Base-by-base conservation (phyloP, 345 rosid species). In the Hypericum androsaemum region DNA sequence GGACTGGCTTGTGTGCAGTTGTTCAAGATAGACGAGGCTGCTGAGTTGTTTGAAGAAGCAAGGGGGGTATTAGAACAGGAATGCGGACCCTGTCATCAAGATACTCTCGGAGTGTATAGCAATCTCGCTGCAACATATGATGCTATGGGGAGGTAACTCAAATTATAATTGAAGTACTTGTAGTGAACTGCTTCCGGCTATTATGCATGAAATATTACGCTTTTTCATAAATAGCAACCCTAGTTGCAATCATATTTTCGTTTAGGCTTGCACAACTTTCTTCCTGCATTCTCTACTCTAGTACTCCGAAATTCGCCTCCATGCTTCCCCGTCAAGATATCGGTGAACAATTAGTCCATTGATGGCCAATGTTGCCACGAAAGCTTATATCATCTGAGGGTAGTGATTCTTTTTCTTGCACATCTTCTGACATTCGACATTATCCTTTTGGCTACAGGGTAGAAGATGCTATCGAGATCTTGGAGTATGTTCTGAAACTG, bases 61-160 rank as follows among this genome's bases (percentile, higher is more conserved):
- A 83, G 92, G 68, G 73, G 54, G 2, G 79, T 94, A 63, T 78
- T 94, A 47, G 99, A 94, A 64, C 85, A 76, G 65, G 99, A 94
- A 66, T 76, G 89, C 51, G 95, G 99, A 10, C 84, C 92, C 0
- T 94, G 99, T 47, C 90, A 94, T 74, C 99, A 88, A 62, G 97
- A 94, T 66, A 94, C 99, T 7, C 77, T 94, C 22, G 97, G 97
- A 14, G 84, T 94, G 41, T 94, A 94, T 62, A 88, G 95, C 81
- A 94, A 94, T 70, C 83, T 94, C 15, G 99, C 99, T 3, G 99
- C 97, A 56, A 94, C 99, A 16, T 94, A 94, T 56, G 99, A 94
- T 66, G 99, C 99, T 11, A 88, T 88, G 92, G 99, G 99, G 59
- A 88, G 99, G 99, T 94, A 88, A 59, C 61, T 42, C 37, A 38